Percentiles rank a stretch among this genome's conserved stretches.
Evolutionary conservation across 2,329 filamentous ascomycete genomes (phyloP).

Genomic region (Fusarium scirpi): DNA sequence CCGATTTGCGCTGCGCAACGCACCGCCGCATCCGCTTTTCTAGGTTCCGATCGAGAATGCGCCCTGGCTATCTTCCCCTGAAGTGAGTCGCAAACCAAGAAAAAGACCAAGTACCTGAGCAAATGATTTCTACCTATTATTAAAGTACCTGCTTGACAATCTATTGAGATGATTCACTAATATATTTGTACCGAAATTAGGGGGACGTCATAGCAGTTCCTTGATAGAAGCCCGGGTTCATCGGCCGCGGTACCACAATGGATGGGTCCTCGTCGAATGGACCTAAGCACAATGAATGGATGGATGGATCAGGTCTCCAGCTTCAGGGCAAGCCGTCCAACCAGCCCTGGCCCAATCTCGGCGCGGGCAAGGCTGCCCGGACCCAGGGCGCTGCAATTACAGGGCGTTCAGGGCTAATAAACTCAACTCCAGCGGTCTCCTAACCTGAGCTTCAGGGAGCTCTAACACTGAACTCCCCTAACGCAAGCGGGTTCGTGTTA

Average conservation of each 20-base stretch:
- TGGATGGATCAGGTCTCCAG: constrained; percentile 2
- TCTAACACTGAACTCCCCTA: constrained; percentile 25
- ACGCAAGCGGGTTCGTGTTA: constrained; percentile 40
- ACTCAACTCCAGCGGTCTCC: constrained; percentile 11
- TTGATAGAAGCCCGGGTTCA: constrained; percentile 33
- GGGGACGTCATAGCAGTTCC: constrained; percentile 17
- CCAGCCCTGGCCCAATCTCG: constrained; percentile 41
- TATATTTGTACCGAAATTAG: constrained; percentile 24
- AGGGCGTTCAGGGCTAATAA: constrained; percentile 11
- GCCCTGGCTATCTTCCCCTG: constrained; percentile 30
- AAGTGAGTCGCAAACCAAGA: constrained; percentile 9
- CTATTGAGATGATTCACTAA: constrained; percentile 2
- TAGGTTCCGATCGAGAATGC: constrained; percentile 40
- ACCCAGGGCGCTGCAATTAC: constrained; percentile 15
- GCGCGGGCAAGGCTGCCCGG: constrained; percentile 9
- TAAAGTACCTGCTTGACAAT: not conserved
- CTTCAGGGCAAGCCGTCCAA: constrained; percentile 39
- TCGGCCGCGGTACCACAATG: constrained; percentile 29
- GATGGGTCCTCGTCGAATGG: constrained; percentile 26
- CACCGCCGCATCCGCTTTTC: constrained; percentile 43
- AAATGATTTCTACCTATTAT: constrained; percentile 7
- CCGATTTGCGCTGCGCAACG: constrained; percentile 28
- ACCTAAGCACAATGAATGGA: constrained; percentile 18
- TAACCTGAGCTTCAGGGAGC: constrained; percentile 11
- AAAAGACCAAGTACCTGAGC: not conserved